Percentiles rank a stretch among this genome's conserved stretches.
Evolutionary conservation across 331 rosid species (phyloP).

Genomic region (Dryas integrifolia): DNA sequence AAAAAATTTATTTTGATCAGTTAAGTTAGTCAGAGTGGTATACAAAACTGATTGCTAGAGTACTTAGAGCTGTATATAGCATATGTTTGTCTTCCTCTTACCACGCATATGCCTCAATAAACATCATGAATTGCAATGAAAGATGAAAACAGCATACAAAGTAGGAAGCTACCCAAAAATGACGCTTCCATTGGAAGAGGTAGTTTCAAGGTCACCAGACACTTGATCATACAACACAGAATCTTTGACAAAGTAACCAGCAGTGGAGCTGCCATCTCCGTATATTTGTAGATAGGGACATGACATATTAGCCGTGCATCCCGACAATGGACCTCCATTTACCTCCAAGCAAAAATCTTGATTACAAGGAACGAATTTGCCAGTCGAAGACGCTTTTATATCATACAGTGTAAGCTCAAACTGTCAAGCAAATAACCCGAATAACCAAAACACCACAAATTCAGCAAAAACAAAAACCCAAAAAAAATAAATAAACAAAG

Average conservation of each 20-base stretch:
- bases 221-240: constrained; percentile 65
- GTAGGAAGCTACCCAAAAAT: constrained; percentile 64
- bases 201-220: constrained; percentile 83
- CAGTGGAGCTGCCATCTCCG: constrained; percentile 94
- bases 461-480: background rate
- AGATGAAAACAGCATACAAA: background rate
- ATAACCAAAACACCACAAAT: background rate
- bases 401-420: constrained; percentile 75
- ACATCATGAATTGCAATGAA: background rate
- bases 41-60: background rate
- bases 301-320: constrained; percentile 58
- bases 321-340: constrained; percentile 67
- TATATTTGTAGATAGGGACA: constrained; percentile 93
- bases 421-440: constrained; percentile 36
- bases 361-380: constrained; percentile 68
- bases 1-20: background rate
- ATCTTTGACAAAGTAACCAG: constrained; percentile 85
- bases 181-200: constrained; percentile 79
- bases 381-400: constrained; percentile 63
- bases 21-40: background rate
- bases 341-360: constrained; percentile 72
- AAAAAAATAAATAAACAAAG: background rate
- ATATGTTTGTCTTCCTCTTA: background rate
- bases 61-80: background rate
- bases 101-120: background rate